Evolutionary conservation across 2,329 filamentous ascomycete species (phyloP).

Genomic region (Pseudocercospora musae): DNA sequence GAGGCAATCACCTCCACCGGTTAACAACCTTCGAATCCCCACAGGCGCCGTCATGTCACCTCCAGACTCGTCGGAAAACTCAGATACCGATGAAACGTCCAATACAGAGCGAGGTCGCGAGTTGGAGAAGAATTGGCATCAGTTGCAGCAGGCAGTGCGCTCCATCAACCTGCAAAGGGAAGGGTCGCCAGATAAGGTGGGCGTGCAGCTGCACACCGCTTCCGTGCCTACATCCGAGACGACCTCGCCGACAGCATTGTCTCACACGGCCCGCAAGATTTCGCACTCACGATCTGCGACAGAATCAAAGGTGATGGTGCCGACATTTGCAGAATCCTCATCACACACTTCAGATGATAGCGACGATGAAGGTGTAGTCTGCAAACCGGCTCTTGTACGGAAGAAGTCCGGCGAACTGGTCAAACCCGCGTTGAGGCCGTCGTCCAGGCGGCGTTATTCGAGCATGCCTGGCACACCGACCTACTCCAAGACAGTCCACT

Average conservation of each 20-base stretch:
- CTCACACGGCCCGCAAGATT: conserved; percentile 57
- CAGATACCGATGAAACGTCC: conserved; percentile 66
- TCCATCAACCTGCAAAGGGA: conserved; percentile 67
- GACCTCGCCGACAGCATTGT: conserved; percentile 35
- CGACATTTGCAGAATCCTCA: conserved; percentile 44
- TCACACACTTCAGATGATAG: conserved; percentile 48
- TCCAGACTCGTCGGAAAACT: conserved; percentile 77
- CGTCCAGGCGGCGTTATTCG: conserved; percentile 77
- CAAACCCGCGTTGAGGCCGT: conserved; percentile 78
- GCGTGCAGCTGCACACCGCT: conserved; percentile 18
- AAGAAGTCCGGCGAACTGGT: conserved; percentile 99
- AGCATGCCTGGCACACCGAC: conserved; percentile 98
- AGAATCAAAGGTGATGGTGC: conserved; percentile 51
- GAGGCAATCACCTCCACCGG: conserved; percentile 78
- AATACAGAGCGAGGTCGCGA: conserved; percentile 36
- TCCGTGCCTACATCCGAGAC: conserved; percentile 37
- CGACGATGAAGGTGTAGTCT: conserved; percentile 42
- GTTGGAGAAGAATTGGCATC: conserved; percentile 51
- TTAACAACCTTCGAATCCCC: conserved; percentile 73
- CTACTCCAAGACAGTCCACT: conserved; percentile 96
- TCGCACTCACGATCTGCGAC: conserved; percentile 60
- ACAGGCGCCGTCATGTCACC: conserved; percentile 84
- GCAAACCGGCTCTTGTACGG: conserved; percentile 85
- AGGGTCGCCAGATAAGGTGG: conserved; percentile 52
- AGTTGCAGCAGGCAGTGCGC: conserved; percentile 79